phyloP scores from a whole-genome alignment of 1,284 basidiomycete genomes.

The Boletus mariae region DNA sequence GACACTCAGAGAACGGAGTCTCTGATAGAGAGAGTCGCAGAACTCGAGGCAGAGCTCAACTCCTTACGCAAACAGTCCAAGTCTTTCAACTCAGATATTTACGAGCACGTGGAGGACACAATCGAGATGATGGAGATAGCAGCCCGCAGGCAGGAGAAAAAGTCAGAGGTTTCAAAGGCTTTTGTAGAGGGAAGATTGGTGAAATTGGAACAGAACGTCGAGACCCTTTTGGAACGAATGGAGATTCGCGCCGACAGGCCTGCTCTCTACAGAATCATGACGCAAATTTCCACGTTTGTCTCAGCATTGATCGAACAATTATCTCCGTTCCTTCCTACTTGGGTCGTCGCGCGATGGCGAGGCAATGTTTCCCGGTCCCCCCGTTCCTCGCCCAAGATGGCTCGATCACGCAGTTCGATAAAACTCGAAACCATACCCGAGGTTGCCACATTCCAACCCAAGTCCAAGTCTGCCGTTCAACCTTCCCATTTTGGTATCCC shows the following conservation, averaged over 20 bases:
- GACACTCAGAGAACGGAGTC: slow-evolving; percentile 23
- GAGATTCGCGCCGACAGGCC: slow-evolving; percentile 29
- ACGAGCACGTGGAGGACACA: slow-evolving; percentile 32
- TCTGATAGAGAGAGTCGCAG: slow-evolving; percentile 18
- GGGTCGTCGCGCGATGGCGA: slow-evolving; percentile 17
- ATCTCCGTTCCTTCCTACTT: slow-evolving; percentile 27
- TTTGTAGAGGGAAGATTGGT: slow-evolving; percentile 25
- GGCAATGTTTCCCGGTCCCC: slow-evolving; percentile 25
- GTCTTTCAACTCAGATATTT: slow-evolving; percentile 27
- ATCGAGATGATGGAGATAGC: slow-evolving; percentile 27
- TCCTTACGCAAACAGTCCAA: slow-evolving; percentile 22
- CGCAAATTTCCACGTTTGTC: slow-evolving; percentile 15
- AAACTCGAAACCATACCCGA: slow-evolving; percentile 36
- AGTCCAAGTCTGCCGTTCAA: slow-evolving; percentile 12
- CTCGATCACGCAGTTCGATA: slow-evolving; percentile 23
- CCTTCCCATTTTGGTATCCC: slow-evolving; percentile 21
- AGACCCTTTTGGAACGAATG: slow-evolving; percentile 24
- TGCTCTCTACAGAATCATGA: slow-evolving; percentile 12
- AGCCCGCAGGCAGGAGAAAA: slow-evolving; percentile 33
- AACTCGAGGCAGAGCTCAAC: slow-evolving; percentile 26
- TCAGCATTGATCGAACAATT: slow-evolving; percentile 21
- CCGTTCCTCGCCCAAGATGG: slow-evolving; percentile 29
- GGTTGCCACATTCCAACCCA: slow-evolving; percentile 28
- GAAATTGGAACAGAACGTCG: slow-evolving; percentile 30
- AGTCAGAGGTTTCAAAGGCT: slow-evolving; percentile 22